Evolutionary conservation across 495 filamentous ascomycete species (phyloP), one percentile per base, ranked within the genome.

Genomic region (Pyrenula massariospora): DNA sequence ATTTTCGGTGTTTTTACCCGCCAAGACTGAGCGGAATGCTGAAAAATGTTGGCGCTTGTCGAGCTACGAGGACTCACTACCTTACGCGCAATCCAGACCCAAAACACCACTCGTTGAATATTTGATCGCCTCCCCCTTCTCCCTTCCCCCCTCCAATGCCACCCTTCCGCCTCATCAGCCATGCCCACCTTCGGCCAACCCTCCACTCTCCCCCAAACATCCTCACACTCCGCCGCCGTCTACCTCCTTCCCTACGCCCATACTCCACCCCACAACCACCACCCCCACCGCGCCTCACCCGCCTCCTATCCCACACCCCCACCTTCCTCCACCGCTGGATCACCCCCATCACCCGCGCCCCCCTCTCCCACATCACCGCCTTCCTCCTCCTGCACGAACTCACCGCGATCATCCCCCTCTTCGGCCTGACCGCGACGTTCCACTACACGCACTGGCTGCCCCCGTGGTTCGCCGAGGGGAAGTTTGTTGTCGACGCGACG

Each of bases 341-440:
- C 42, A 69, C 70, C 15, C 81, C 82, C 19, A 77, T 98, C 10
- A 76, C 84, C 56, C 72, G 76, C 52, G 91, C 90, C 10, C 92
- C 93, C 0, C 60, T 89, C 22, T 87, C 88, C 2, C 89, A 96
- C 70, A 74, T 96, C 47, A 82, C 83, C 5, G 81, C 93, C 2
- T 98, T 98, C 67, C 71, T 98, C 10, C 72, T 96, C 48, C 79
- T 98, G 0, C 93, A 98, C 74, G 93, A 98, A 66, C 57, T 94
- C 25, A 96, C 93, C 0, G 93, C 93, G 19, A 68, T 96, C 12
- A 59, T 90, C 2, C 91, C 93, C 0, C 68, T 97, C 0, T 66
- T 91, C 24, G 87, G 83, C 0, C 76, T 98, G 0, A 81, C 85
- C 11, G 86, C 76, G 3, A 58, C 79, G 1, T 95, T 98, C 65